Evolutionary conservation across 2,329 filamentous ascomycete species (phyloP), one percentile per base, ranked within the genome.

Genomic region (Cladosporium sp.): DNA sequence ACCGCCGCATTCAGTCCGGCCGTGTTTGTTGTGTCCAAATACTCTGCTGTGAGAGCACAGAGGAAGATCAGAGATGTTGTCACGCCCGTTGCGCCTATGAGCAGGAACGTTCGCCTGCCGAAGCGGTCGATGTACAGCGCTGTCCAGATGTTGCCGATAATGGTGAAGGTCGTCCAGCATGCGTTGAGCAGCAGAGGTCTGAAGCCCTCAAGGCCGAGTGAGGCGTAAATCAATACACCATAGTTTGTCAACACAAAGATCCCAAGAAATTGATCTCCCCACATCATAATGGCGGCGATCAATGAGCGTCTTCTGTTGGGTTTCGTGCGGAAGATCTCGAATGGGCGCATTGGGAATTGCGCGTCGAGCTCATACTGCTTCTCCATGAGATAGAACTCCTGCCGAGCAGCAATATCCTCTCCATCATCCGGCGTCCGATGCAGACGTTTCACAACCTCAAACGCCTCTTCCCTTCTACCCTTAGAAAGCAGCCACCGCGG

Each of bases 401-500:
- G 66, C 9, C 64, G 57, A 16, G 69, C 69, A 11, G 64, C 56
- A 11, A 59, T 54, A 9, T 73, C 63, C 22, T 74, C 60, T 3
- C 65, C 66, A 39, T 71, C 68, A 29, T 63, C 62, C 5, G 68
- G 63, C 4, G 65, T 68, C 16, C 64, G 64, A 56, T 78, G 74
- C 13, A 79, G 64, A 0, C 67, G 61, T 22, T 68, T 64, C 29
- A 77, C 59, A 8, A 74, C 65, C 4, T 61, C 62, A 27, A 64
- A 59, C 13, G 68, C 64, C 62, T 74, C 69, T 1, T 73, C 67
- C n/a, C 57, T 49, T 3, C 67, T 62, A 38, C 68, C 71, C 55
- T 74, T 67, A 11, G 70, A 65, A 15, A 76, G 55, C 8, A 73
- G 64, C 70, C 70, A 74, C 35, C 72, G 66, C 8, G 72, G 72